These are phyloP conservation scores for Nicotiana noctiflora DNA, from an alignment of 257 asterid species.

Conservation along the genomic window DNA sequence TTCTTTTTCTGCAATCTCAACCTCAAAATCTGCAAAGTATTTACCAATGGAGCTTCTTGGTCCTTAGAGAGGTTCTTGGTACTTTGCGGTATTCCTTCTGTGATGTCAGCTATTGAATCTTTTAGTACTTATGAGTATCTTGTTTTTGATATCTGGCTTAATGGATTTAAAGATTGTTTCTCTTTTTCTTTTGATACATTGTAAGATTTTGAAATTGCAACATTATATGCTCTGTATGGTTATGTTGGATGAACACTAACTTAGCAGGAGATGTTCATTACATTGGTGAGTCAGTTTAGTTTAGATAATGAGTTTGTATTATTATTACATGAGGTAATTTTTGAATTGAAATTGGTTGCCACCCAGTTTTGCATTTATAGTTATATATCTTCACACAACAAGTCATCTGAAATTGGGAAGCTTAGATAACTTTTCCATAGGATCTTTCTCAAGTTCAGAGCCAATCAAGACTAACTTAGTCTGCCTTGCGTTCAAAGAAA, in stretches of 20 bases:
- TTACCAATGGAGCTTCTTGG: too few species aligned
- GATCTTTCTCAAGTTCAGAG: too few species aligned
- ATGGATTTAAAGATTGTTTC: not conserved
- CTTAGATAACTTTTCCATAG: too few species aligned
- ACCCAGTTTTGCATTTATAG: not conserved
- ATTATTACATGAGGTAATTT: not conserved
- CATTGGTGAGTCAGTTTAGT: not conserved
- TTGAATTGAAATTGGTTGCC: not conserved
- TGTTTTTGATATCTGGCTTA: not conserved
- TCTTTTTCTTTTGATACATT: not conserved
- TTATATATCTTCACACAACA: not conserved
- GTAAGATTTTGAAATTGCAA: not conserved
- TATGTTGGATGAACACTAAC: not conserved
- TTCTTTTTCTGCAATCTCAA: too few species aligned
- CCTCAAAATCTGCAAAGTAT: too few species aligned
- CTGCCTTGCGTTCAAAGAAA: too few species aligned
- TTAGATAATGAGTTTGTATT: not conserved
- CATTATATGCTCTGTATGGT: too few species aligned
- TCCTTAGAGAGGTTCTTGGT: too few species aligned
- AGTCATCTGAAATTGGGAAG: conserved; percentile 3
- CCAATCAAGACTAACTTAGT: too few species aligned
- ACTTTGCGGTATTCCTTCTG: too few species aligned
- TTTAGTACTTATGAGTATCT: not conserved
- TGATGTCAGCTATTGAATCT: not conserved
- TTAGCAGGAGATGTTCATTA: not conserved